Percentiles rank a stretch among this genome's conserved stretches.
These are phyloP conservation scores for Tetracladium setigerum DNA, from an alignment of 495 filamentous ascomycete species.

Conservation along the genomic window DNA sequence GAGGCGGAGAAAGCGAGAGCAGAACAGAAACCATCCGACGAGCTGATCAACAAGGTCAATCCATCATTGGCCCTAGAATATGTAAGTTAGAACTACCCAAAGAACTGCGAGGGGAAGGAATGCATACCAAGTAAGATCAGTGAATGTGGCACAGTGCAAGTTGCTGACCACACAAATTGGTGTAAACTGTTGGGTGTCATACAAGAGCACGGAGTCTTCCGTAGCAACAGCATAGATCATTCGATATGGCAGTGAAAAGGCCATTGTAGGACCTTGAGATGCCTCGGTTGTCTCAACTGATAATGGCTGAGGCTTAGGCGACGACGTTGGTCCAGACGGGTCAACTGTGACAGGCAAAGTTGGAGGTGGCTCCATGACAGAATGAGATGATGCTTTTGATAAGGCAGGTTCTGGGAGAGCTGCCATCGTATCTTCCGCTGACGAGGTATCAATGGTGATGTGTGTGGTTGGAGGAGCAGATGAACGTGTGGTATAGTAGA, in stretches of 20 bases:
- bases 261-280: conserved; percentile 51
- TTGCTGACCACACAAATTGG: conserved; percentile 93
- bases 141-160: conserved; percentile 93
- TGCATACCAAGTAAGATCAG: conserved; percentile 85
- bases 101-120: conserved; percentile 2
- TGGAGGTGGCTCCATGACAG: conserved; percentile 84
- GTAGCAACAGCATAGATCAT: conserved; percentile 97
- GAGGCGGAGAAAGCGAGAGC: conserved; percentile 74
- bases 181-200: conserved; percentile 94
- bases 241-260: conserved; percentile 83
- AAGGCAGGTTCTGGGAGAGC: conserved; percentile 77
- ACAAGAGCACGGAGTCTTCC: conserved; percentile 90
- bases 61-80: conserved; percentile 82
- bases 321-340: conserved; percentile 38
- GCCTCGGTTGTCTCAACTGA: conserved; percentile 46
- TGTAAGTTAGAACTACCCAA: background rate
- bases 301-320: conserved; percentile 37
- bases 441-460: conserved; percentile 91
- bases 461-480: conserved; percentile 63
- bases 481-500: conserved; percentile 77
- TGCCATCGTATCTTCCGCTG: conserved; percentile 73
- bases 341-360: conserved; percentile 40
- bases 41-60: conserved; percentile 85
- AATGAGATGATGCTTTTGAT: conserved; percentile 34
- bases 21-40: conserved; percentile 96